Percentiles rank a stretch among this genome's conserved stretches.
These are phyloP conservation scores for Cutaneotrichosporon mucoides DNA, from an alignment of 1,284 basidiomycete species.

Conservation along the genomic window DNA sequence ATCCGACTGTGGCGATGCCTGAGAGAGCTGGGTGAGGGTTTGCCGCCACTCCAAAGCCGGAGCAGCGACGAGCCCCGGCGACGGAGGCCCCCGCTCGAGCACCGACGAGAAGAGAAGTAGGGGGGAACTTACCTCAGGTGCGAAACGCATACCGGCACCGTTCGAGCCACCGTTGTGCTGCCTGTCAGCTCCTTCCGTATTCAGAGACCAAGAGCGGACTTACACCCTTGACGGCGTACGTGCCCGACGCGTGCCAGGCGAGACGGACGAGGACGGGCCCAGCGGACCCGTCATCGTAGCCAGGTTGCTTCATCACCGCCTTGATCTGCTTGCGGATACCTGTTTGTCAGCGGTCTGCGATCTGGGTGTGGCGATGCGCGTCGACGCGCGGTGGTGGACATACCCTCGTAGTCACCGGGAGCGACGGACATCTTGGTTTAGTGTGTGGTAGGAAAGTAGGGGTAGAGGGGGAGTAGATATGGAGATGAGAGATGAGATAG, in stretches of 20 bases:
- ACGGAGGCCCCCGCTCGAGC: too few relatives aligned
- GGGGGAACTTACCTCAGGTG: slow-evolving; percentile 43
- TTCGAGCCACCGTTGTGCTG: slow-evolving; percentile 55
- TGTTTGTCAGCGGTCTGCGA: slow-evolving; percentile 7
- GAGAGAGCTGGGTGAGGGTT: too few relatives aligned
- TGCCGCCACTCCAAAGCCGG: too few relatives aligned
- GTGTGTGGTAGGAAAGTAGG: slow-evolving; percentile 3
- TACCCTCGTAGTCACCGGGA: slow-evolving; percentile 41
- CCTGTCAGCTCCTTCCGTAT: slow-evolving; percentile 15
- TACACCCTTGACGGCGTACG: slow-evolving; percentile 43
- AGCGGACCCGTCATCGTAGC: slow-evolving; percentile 49
- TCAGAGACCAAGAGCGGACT: slow-evolving; percentile 7
- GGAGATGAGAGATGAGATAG: slow-evolving; percentile 3
- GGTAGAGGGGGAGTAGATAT: background rate
- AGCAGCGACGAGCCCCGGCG: too few relatives aligned
- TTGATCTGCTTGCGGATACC: slow-evolving; percentile 44
- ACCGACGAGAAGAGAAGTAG: too few relatives aligned
- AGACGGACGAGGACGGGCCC: slow-evolving; percentile 50
- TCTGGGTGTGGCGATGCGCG: background rate
- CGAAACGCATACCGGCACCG: slow-evolving; percentile 50
- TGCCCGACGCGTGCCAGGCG: slow-evolving; percentile 56
- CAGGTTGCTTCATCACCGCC: slow-evolving; percentile 46
- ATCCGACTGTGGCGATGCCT: too few relatives aligned
- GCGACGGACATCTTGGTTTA: slow-evolving; percentile 27
- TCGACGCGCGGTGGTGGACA: slow-evolving; percentile 3